Evolutionary conservation across 2,329 filamentous ascomycete genomes (phyloP).

Genomic region (Colletotrichum lupini): DNA sequence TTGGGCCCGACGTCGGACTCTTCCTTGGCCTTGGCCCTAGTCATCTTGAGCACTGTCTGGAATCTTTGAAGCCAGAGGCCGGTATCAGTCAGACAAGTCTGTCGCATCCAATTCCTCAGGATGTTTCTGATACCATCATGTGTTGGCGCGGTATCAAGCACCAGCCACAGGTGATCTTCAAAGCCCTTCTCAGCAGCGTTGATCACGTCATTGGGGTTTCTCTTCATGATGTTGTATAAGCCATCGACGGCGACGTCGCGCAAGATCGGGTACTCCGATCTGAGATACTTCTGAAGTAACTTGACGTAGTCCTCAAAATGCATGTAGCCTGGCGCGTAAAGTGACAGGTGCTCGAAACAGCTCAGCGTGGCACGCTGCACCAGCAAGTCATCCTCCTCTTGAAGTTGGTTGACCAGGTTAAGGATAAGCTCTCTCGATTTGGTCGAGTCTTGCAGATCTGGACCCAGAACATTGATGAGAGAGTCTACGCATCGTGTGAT

Average conservation of each 20-base stretch:
- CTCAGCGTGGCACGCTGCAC: conserved; percentile 82
- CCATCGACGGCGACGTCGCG: conserved; percentile 87
- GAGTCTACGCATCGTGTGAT: conserved; percentile 92
- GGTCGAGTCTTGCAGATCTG: conserved; percentile 90
- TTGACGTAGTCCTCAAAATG: conserved; percentile 87
- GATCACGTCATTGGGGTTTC: conserved; percentile 86
- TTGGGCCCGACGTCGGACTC: conserved; percentile 56
- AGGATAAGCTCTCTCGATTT: conserved; percentile 95
- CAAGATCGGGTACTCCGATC: conserved; percentile 75
- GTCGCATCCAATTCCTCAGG: conserved; percentile 91
- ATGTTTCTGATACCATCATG: conserved; percentile 88
- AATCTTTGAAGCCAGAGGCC: conserved; percentile 88
- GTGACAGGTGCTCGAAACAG: conserved; percentile 89
- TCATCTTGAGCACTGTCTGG: conserved; percentile 90
- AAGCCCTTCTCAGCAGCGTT: conserved; percentile 79
- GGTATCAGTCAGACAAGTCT: conserved; percentile 85
- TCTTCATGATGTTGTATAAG: conserved; percentile 94
- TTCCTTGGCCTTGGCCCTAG: conserved; percentile 73
- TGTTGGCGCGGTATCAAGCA: conserved; percentile 80
- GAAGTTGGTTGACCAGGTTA: conserved; percentile 85
- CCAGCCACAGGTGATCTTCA: conserved; percentile 92
- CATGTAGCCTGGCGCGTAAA: conserved; percentile 91
- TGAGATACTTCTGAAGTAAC: conserved; percentile 81
- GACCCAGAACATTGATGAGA: conserved; percentile 95
- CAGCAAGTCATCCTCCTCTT: conserved; percentile 70